Evolutionary conservation across 495 filamentous ascomycete species (phyloP).

Genomic region (Apiosordaria backusii): DNA sequence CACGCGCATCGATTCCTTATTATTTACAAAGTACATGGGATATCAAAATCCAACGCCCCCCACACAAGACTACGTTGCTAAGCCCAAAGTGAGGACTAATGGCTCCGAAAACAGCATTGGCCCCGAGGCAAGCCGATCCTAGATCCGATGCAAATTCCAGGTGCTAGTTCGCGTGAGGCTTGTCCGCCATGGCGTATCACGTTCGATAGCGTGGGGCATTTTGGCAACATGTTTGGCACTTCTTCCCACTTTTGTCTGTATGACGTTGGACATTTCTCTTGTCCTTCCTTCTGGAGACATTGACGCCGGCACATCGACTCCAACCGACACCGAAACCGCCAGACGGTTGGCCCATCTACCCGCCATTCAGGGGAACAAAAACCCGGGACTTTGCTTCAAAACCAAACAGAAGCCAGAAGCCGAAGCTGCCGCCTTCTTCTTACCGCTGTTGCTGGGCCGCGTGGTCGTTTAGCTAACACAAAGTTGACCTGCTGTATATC

Average conservation of each 20-base stretch:
- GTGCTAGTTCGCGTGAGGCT: background rate
- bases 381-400: constrained; percentile 2
- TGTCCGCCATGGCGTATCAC: background rate
- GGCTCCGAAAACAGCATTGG: constrained; percentile 7
- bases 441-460: background rate
- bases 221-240: background rate
- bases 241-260: background rate
- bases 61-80: background rate
- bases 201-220: background rate
- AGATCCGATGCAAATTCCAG: background rate
- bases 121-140: constrained; percentile 7
- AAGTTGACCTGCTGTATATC: constrained; percentile 14
- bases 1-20: background rate
- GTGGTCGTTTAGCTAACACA: too few relatives aligned
- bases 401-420: background rate
- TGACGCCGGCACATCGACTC: background rate
- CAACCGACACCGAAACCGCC: background rate
- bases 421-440: background rate
- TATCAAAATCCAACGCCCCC: background rate
- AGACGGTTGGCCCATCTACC: background rate
- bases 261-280: constrained; percentile 9
- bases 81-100: background rate
- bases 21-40: background rate
- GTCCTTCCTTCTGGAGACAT: background rate
- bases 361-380: background rate